A percentile compares a stretch with the other conserved stretches of the same genome.
Conservation (phyloP, 2,329 filamentous ascomycete species). For the Didymella glomerata region DNA sequence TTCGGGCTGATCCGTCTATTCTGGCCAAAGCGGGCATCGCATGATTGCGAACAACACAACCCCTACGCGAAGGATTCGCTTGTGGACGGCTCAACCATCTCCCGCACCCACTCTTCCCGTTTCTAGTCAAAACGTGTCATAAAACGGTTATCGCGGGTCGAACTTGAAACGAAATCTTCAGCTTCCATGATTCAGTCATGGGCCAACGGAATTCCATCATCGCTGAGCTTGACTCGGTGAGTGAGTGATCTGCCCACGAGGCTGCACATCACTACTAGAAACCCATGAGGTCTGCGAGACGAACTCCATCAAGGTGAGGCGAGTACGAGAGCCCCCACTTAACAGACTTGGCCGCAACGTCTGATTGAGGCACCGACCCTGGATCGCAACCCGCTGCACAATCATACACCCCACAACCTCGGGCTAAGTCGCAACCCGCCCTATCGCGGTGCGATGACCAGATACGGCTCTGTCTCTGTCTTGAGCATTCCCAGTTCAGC, state of each 20-base stretch:
- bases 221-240: background rate
- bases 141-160: constrained; percentile 14
- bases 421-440: background rate
- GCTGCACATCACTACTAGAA: constrained; percentile 7
- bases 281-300: background rate
- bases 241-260: background rate
- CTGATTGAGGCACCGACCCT: constrained; percentile 1
- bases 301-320: background rate
- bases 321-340: constrained; percentile 12
- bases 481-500: background rate
- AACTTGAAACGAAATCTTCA: background rate
- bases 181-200: constrained; percentile 4
- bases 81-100: constrained; percentile 5
- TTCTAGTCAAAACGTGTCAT: constrained; percentile 6
- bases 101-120: constrained; percentile 4
- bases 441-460: constrained; percentile 4
- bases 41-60: constrained; percentile 13
- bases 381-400: background rate
- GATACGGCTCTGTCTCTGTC: background rate
- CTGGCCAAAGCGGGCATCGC: constrained; percentile 8
- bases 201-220: constrained; percentile 6
- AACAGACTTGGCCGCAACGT: background rate
- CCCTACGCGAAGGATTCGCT: constrained; percentile 15
- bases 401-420: background rate
- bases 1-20: constrained; percentile 4